Evolutionary conservation across 805 yeast genomes (phyloP).

Genomic region (Cyberlindnera xylosilytica): DNA sequence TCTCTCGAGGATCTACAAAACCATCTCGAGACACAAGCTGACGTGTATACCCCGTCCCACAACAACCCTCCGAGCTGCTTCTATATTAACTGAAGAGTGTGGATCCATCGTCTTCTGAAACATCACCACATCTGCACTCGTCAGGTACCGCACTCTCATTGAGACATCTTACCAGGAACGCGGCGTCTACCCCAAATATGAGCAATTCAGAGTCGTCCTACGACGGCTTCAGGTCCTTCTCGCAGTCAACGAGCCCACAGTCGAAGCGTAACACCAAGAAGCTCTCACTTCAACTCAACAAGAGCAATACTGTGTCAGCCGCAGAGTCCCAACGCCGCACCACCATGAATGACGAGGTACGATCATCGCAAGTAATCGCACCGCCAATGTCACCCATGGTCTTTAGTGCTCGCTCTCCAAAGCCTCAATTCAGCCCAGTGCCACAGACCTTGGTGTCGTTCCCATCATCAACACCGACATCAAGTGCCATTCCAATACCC

Average conservation of each 20-base stretch:
- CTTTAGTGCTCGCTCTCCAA: background rate
- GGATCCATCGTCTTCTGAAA: no score
- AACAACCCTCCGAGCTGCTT: no score
- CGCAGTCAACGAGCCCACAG: slow-evolving; percentile 20
- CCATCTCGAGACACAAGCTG: no score
- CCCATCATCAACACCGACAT: slow-evolving; percentile 3
- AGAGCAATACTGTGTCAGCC: slow-evolving; percentile 2
- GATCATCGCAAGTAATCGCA: background rate
- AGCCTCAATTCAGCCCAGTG: background rate
- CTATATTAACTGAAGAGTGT: no score
- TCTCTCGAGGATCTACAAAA: no score
- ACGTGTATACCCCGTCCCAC: no score
- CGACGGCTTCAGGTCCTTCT: slow-evolving; percentile 8
- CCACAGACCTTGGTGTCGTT: background rate
- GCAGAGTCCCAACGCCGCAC: background rate
- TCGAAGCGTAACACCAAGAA: slow-evolving; percentile 28
- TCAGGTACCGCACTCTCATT: no score
- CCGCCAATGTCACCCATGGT: background rate
- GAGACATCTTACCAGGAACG: no score
- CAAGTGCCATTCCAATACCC: slow-evolving; percentile 3
- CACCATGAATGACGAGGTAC: slow-evolving; percentile 1
- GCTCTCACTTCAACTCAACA: slow-evolving; percentile 21
- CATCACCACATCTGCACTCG: no score
- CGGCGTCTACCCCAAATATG: no score
- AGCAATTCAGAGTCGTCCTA: background rate